Conservation (phyloP, 1,284 basidiomycete genomes). For the Sphaerobolus stellatus region DNA sequence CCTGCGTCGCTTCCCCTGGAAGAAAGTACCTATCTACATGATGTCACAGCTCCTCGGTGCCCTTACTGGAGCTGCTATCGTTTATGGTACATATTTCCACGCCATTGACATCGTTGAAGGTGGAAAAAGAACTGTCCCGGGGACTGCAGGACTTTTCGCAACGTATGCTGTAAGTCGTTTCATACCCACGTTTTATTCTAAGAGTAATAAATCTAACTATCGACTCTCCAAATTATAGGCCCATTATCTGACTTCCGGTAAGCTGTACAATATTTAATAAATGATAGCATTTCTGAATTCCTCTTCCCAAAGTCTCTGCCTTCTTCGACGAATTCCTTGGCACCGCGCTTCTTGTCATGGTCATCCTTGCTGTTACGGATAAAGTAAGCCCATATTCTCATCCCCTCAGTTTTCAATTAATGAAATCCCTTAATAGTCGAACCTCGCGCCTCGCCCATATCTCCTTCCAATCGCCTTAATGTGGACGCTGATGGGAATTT, state of each 20-base stretch:
- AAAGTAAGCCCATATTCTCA: constrained; percentile 17
- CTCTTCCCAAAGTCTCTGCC: constrained; percentile 25
- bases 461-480: constrained; percentile 57
- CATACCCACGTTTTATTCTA: not conserved
- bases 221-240: not conserved
- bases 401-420: not conserved
- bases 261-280: not conserved
- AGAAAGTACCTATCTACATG: constrained; percentile 73
- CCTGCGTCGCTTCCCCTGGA: constrained; percentile 74
- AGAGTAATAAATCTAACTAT: not conserved
- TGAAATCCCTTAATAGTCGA: constrained; percentile 24
- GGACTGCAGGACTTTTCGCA: constrained; percentile 69
- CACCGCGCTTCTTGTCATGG: constrained; percentile 54
- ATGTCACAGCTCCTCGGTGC: constrained; percentile 72
- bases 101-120: constrained; percentile 74
- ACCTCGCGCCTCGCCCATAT: constrained; percentile 47
- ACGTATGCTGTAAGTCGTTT: constrained; percentile 61
- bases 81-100: constrained; percentile 77
- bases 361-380: constrained; percentile 45
- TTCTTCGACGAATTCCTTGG: constrained; percentile 70
- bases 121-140: constrained; percentile 56
- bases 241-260: constrained; percentile 7
- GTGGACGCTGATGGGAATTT: constrained; percentile 54
- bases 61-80: constrained; percentile 61
- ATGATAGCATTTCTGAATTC: too few relatives aligned